Percentiles rank a stretch among this genome's conserved stretches.
Conservation (phyloP, 495 filamentous ascomycete genomes). For the Echria macrotheca region DNA sequence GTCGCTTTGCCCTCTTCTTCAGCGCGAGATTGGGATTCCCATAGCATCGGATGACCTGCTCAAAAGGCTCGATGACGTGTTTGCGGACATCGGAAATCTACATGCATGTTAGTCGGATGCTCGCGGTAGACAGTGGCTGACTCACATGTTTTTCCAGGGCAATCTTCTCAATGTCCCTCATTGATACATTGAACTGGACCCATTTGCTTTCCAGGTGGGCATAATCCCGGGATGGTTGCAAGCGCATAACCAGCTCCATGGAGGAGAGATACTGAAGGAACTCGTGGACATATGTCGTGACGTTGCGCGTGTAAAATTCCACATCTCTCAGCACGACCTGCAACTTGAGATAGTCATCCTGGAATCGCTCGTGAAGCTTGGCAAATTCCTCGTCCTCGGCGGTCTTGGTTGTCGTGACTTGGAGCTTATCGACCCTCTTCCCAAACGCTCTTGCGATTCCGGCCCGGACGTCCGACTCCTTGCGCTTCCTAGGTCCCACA, state of each 20-base stretch:
- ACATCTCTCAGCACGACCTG: conserved; percentile 89
- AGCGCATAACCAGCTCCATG: conserved; percentile 60
- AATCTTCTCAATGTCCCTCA: conserved; percentile 72
- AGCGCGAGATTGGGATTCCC: conserved; percentile 78
- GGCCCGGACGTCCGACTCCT: conserved; percentile 79
- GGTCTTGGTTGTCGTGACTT: conserved; percentile 56
- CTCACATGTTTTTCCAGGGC: conserved; percentile 83
- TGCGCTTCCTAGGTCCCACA: conserved; percentile 69
- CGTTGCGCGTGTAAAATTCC: conserved; percentile 73
- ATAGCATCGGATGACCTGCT: conserved; percentile 71
- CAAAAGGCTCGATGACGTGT: conserved; percentile 82
- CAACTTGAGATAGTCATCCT: conserved; percentile 80
- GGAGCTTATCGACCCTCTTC: conserved; percentile 70
- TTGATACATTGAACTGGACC: conserved; percentile 74
- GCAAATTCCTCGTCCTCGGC: conserved; percentile 77
- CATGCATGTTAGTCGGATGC: conserved; percentile 4
- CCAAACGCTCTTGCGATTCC: conserved; percentile 83
- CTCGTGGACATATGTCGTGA: conserved; percentile 62
- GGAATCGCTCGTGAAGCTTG: conserved; percentile 68
- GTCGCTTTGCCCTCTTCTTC: conserved; percentile 84
- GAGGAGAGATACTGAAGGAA: conserved; percentile 64
- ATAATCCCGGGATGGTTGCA: conserved; percentile 52
- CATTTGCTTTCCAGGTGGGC: conserved; percentile 87
- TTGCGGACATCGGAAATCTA: conserved; percentile 71
- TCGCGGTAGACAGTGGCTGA: conserved; percentile 7